Percentiles rank a stretch among this genome's conserved stretches.
Evolutionary conservation across 768 basidiomycete species (phyloP).

Genomic region (Leucosporidium yakuticum): DNA sequence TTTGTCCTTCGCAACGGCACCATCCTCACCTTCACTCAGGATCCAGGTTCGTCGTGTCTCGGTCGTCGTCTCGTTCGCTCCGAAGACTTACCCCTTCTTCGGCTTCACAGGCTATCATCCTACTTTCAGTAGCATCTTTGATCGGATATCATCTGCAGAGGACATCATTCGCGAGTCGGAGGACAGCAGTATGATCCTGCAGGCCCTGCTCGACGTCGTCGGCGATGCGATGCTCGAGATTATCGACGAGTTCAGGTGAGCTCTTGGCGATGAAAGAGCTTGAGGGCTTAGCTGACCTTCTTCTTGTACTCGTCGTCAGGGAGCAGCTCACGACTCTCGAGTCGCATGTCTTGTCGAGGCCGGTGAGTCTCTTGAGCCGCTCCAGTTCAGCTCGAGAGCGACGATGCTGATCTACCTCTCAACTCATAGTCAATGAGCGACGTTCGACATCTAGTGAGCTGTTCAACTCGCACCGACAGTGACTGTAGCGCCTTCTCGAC

Average conservation of each 20-base stretch:
- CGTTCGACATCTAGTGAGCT: slow-evolving; percentile 45
- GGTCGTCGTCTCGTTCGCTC: slow-evolving; percentile 60
- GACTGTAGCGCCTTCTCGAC: neutral
- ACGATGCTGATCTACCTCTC: neutral
- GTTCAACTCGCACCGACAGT: neutral
- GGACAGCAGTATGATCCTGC: slow-evolving; percentile 63
- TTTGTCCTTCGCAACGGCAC: slow-evolving; percentile 62
- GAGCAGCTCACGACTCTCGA: slow-evolving; percentile 15
- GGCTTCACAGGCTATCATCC: neutral
- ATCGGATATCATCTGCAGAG: slow-evolving; percentile 11
- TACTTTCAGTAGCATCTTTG: slow-evolving; percentile 6
- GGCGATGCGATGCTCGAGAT: slow-evolving; percentile 65
- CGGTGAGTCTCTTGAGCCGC: slow-evolving; percentile 38
- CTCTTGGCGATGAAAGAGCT: neutral
- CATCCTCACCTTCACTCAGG: slow-evolving; percentile 25
- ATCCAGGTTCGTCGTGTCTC: neutral
- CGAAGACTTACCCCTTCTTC: slow-evolving; percentile 52
- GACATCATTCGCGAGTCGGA: slow-evolving; percentile 54
- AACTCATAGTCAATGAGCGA: slow-evolving; percentile 49
- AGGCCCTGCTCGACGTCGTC: slow-evolving; percentile 63
- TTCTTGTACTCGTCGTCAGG: neutral
- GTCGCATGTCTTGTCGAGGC: slow-evolving; percentile 55
- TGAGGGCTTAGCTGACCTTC: neutral
- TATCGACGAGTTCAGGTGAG: slow-evolving; percentile 50
- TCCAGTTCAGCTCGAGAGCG: neutral